Evolutionary conservation across 139 green algal genomes (phyloP), one percentile per base, ranked within the genome.

Genomic region (Chlorella sp.): DNA sequence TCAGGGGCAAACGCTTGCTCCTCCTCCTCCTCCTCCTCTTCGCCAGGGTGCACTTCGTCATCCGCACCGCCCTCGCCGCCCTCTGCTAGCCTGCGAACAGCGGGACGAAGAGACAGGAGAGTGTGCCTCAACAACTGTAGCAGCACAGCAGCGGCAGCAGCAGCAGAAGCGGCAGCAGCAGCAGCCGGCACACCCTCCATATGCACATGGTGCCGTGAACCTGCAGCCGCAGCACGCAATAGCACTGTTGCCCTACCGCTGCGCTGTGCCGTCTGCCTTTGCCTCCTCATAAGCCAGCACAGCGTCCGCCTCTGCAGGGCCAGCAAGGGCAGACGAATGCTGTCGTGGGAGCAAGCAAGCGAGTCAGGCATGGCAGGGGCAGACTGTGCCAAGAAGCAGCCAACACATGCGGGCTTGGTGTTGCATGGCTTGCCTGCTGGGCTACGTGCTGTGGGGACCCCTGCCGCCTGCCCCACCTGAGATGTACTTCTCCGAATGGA

Each of bases 401-500:
- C n/a, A n/a, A n/a, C n/a, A n/a, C n/a, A n/a, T n/a, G n/a, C n/a
- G n/a, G n/a, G n/a, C n/a, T n/a, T n/a, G n/a, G n/a, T n/a, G n/a
- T n/a, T n/a, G n/a, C n/a, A n/a, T n/a, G n/a, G n/a, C n/a, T n/a
- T n/a, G n/a, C n/a, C n/a, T n/a, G n/a, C n/a, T n/a, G n/a, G n/a
- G n/a, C n/a, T n/a, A n/a, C n/a, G n/a, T n/a, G n/a, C n/a, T n/a
- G n/a, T n/a, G n/a, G n/a, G n/a, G n/a, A n/a, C n/a, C n/a, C n/a
- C n/a, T n/a, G n/a, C n/a, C n/a, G n/a, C n/a, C n/a, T n/a, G n/a
- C n/a, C n/a, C n/a, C 44, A 51, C 79, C 64, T 47, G 79, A 84
- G 21, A 84, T 84, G 79, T 91, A 96, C 65, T 91, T 88, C 87
- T 99, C 97, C 7, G 90, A 96, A 32, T 92, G 88, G 86, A 99